These are phyloP conservation scores for Solanum arcanum DNA, from an alignment of 257 asterid species.

Conservation along the genomic window DNA sequence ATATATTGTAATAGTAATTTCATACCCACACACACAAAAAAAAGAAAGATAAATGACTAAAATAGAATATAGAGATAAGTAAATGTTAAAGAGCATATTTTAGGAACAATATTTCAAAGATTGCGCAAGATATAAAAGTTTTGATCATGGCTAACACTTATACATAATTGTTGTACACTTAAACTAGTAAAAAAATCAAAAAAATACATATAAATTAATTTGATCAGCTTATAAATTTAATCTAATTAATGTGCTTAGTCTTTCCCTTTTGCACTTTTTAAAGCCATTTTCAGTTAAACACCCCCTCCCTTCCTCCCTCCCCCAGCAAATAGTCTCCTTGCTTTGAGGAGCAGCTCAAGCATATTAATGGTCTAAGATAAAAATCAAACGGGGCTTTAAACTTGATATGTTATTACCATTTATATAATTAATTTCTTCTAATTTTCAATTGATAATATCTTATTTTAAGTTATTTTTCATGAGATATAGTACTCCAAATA, in stretches of 20 bases:
- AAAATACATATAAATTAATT: not conserved
- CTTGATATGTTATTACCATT: too few species aligned
- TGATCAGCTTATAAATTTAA: not conserved
- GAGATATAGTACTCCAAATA: too few species aligned
- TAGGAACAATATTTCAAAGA: not conserved
- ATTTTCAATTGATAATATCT: too few species aligned
- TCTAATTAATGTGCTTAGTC: not conserved
- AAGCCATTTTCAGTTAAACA: not conserved
- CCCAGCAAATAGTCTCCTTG: not conserved
- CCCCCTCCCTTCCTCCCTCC: not conserved
- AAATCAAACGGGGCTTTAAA: too few species aligned
- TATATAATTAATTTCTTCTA: too few species aligned
- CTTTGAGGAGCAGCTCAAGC: too few species aligned
- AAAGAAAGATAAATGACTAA: not conserved
- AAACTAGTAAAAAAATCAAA: not conserved
- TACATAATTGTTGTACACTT: not conserved
- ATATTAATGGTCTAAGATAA: too few species aligned
- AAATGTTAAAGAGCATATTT: not conserved
- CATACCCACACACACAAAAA: not conserved
- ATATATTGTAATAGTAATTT: not conserved
- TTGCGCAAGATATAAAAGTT: not conserved
- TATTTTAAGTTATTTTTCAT: too few species aligned
- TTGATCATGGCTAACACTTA: not conserved
- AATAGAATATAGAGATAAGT: not conserved
- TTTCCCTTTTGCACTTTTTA: not conserved